Conservation (phyloP, 2,329 filamentous ascomycete species). For the Botrytis paeoniae region DNA sequence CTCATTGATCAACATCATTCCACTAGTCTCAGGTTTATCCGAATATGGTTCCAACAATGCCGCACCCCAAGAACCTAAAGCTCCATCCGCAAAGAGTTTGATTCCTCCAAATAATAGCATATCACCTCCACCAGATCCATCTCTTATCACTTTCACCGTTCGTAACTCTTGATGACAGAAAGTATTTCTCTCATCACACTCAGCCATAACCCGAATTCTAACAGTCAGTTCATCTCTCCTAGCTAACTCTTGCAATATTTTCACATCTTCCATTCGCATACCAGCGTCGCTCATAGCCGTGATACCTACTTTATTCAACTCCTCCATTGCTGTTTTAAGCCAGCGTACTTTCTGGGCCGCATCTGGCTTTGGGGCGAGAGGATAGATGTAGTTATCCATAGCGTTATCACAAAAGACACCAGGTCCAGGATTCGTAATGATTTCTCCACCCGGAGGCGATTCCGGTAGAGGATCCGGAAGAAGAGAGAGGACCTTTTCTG, state of each 20-base stretch:
- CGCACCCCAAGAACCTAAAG: slow-evolving; percentile 68
- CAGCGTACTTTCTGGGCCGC: slow-evolving; percentile 52
- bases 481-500: slow-evolving; percentile 58
- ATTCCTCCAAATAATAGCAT: slow-evolving; percentile 57
- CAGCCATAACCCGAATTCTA: slow-evolving; percentile 66
- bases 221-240: slow-evolving; percentile 54
- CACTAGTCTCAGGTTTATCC: slow-evolving; percentile 58
- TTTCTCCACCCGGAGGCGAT: slow-evolving; percentile 60
- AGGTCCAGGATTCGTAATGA: slow-evolving; percentile 57
- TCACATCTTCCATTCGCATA: slow-evolving; percentile 52
- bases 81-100: slow-evolving; percentile 69
- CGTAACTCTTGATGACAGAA: slow-evolving; percentile 51
- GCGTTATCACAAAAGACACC: slow-evolving; percentile 74
- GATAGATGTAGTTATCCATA: slow-evolving; percentile 56
- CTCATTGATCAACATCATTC: slow-evolving; percentile 65
- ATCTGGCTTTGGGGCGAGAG: slow-evolving; percentile 55
- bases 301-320: slow-evolving; percentile 61
- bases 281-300: slow-evolving; percentile 70
- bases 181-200: slow-evolving; percentile 62
- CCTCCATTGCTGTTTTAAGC: slow-evolving; percentile 57
- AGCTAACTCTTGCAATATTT: slow-evolving; percentile 53
- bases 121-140: slow-evolving; percentile 26
- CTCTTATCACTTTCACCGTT: slow-evolving; percentile 24
- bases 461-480: slow-evolving; percentile 49
- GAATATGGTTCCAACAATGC: slow-evolving; percentile 69